phyloP scores from a whole-genome alignment of 2,329 filamentous ascomycete species.

The Fonsecaea pedrosoi region DNA sequence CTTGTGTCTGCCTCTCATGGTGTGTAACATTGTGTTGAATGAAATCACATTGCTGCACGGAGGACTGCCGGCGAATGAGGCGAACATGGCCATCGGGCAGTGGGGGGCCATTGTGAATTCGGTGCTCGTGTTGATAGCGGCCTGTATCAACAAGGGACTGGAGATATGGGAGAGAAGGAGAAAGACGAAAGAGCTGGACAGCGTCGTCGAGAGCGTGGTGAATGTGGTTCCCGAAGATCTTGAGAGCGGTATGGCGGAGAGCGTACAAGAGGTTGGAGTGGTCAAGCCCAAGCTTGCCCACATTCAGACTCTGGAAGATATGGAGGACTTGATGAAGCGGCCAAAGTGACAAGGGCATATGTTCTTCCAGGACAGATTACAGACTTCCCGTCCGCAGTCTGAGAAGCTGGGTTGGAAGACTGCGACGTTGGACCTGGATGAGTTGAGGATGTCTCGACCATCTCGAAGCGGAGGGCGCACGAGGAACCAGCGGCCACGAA shows the following conservation, averaged over 20 bases:
- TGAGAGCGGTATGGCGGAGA: slow-evolving; percentile 13
- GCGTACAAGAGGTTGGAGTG: slow-evolving; percentile 28
- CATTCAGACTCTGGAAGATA: slow-evolving; percentile 32
- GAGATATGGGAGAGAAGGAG: slow-evolving; percentile 29
- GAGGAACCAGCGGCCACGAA: neutral
- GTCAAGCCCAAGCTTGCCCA: slow-evolving; percentile 34
- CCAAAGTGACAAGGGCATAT: slow-evolving; percentile 6
- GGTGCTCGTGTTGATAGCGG: slow-evolving; percentile 40
- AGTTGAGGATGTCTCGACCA: neutral
- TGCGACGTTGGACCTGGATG: neutral
- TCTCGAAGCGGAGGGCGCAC: neutral
- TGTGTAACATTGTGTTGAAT: slow-evolving; percentile 41
- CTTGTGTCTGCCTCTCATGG: slow-evolving; percentile 39
- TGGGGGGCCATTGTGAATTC: slow-evolving; percentile 41
- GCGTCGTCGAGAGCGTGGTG: neutral
- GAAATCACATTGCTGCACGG: slow-evolving; percentile 39
- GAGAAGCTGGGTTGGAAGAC: neutral
- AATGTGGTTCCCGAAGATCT: slow-evolving; percentile 10
- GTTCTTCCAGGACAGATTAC: neutral
- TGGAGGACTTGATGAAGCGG: slow-evolving; percentile 26
- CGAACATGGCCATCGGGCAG: slow-evolving; percentile 40
- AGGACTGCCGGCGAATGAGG: slow-evolving; percentile 39
- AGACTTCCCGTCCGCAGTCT: neutral
- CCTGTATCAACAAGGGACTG: slow-evolving; percentile 36
- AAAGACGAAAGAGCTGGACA: slow-evolving; percentile 23